Evolutionary conservation across 441 rosid genomes (phyloP), one percentile per base, ranked within the genome.

Genomic region (Kokia cookei): DNA sequence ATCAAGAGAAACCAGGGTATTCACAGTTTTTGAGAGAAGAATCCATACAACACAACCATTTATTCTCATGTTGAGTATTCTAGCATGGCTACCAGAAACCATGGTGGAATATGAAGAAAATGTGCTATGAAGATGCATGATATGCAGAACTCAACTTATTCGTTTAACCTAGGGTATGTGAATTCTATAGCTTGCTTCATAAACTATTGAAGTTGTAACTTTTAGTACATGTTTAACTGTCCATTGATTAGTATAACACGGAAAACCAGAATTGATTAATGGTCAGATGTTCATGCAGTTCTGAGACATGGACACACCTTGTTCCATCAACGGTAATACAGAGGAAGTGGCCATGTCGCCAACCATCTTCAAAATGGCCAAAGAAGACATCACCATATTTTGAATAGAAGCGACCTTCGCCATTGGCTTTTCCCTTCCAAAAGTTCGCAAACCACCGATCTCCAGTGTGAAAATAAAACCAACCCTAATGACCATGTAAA

Each of bases 391-490:
- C 87, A 14, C 98, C 99, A 2, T 85, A 84, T 74, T 87, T 90
- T 24, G 98, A 87, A 83, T 91, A 95, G 88, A 93, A 96, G 72
- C 99, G 89, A 65, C 98, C 88, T 84, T 95, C 94, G 1, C 98
- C 99, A 62, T 88, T 88, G 55, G 97, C 97, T 82, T 89, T 93
- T 80, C 99, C 98, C 84, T 95, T 95, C 98, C 99, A 95, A 81
- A 93, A 95, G 86, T 93, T 93, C 70, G 94, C 94, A 83, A 95
- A 93, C 98, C 99, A 95, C 27, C 97, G 76, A 73, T 95, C 97
- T 3, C 97, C 98, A 37, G 86, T 83, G 80, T 88, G 94, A 83
- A 93, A 95, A 85, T 91, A 95, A 78, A 91, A 93, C 98, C 99
- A 93, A 15, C 99, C 98, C 96, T 93, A 79, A 78, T 35, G 61